phyloP scores from a whole-genome alignment of 352 stramenopile species.

The Phytophthora pseudosyringae region DNA sequence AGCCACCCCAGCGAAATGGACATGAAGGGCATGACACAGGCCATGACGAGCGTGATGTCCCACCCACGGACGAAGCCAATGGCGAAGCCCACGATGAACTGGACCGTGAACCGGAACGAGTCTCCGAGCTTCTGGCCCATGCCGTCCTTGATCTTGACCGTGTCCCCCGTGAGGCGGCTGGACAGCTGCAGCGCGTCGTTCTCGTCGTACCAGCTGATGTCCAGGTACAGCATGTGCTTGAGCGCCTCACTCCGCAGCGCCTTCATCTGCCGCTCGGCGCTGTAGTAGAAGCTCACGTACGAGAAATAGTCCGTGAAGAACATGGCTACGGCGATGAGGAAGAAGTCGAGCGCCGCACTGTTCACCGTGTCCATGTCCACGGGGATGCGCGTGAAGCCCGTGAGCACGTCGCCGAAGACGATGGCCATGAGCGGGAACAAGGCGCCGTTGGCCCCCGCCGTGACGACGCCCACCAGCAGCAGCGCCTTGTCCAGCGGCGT shows the following conservation, averaged over 20 bases:
- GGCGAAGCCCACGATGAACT: slow-evolving; percentile 44
- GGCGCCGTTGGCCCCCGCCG: slow-evolving; percentile 38
- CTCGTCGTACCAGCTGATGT: slow-evolving; percentile 52
- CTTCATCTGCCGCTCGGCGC: slow-evolving; percentile 48
- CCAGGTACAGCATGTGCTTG: slow-evolving; percentile 51
- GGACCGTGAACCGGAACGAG: slow-evolving; percentile 32
- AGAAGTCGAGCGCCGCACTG: slow-evolving; percentile 35
- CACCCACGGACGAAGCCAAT: slow-evolving; percentile 50
- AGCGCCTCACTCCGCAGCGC: slow-evolving; percentile 34
- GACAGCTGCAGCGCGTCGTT: slow-evolving; percentile 43
- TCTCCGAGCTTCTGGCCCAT: slow-evolving; percentile 56
- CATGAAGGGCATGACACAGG: slow-evolving; percentile 43
- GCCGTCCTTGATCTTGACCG: slow-evolving; percentile 56
- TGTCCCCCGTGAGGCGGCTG: slow-evolving; percentile 46
- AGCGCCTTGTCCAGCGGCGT: slow-evolving; percentile 42
- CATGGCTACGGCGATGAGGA: slow-evolving; percentile 39
- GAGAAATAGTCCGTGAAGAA: slow-evolving; percentile 34
- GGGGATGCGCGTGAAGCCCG: slow-evolving; percentile 27
- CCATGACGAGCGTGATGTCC: slow-evolving; percentile 55
- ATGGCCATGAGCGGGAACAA: slow-evolving; percentile 58
- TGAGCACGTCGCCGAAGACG: slow-evolving; percentile 49
- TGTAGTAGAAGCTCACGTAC: slow-evolving; percentile 21
- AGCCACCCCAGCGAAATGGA: slow-evolving; percentile 37
- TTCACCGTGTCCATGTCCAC: slow-evolving; percentile 40
- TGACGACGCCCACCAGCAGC: slow-evolving; percentile 34